A percentile compares a stretch with the other conserved stretches of the same genome.
phyloP scores from a whole-genome alignment of 2,329 filamentous ascomycete species.

The Arachnopeziza araneosa region DNA sequence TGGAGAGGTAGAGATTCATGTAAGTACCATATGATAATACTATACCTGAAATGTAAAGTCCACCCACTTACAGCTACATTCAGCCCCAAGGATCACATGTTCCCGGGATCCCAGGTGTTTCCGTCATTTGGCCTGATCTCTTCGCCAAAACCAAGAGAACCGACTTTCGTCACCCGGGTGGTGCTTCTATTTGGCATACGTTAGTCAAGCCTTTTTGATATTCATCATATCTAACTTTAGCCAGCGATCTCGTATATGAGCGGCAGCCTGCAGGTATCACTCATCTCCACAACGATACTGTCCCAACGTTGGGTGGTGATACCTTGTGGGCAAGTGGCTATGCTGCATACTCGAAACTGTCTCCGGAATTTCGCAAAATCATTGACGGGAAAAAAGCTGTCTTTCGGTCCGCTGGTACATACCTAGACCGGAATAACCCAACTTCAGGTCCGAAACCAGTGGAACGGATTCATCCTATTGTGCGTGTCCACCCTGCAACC shows the following conservation, averaged over 20 bases:
- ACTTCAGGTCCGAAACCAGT: constrained; percentile 57
- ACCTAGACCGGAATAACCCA: constrained; percentile 59
- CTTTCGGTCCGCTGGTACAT: constrained; percentile 60
- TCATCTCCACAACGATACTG: constrained; percentile 63
- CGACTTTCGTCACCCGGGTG: constrained; percentile 59
- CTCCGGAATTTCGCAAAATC: constrained; percentile 62
- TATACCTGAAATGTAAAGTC: background rate
- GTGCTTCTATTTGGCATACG: constrained; percentile 63
- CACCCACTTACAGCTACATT: background rate
- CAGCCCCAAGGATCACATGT: constrained; percentile 68
- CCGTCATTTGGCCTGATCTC: constrained; percentile 66
- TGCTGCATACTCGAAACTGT: constrained; percentile 67
- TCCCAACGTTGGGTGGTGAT: constrained; percentile 55
- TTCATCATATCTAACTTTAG: background rate
- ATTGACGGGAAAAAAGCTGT: constrained; percentile 63
- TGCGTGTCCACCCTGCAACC: constrained; percentile 65
- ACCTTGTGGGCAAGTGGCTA: constrained; percentile 70
- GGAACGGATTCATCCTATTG: constrained; percentile 63
- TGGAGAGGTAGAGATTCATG: constrained; percentile 63
- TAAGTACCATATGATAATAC: constrained; percentile 33
- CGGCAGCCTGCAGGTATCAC: constrained; percentile 65
- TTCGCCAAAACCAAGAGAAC: constrained; percentile 48
- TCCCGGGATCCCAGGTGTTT: constrained; percentile 58
- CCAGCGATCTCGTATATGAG: constrained; percentile 62
- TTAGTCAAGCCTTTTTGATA: constrained; percentile 1